Conservation (phyloP, 129 eudicot genomes). For the Lactuca sativa region DNA sequence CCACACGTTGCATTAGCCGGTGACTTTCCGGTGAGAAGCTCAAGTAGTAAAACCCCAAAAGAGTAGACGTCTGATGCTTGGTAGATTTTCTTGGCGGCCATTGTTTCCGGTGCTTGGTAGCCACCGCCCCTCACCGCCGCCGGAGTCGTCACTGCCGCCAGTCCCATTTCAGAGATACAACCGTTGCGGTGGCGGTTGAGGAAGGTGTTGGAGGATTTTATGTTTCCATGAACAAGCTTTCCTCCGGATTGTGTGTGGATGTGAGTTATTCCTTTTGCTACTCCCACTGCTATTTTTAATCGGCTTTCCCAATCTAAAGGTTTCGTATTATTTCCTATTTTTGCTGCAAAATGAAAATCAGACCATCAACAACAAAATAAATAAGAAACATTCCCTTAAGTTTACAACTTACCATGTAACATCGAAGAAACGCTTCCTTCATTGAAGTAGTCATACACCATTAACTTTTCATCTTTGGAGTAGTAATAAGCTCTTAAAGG, state of each 20-base stretch:
- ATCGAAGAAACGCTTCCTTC: constrained; percentile 74
- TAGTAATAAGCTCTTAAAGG: constrained; percentile 86
- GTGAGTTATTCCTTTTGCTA: constrained; percentile 81
- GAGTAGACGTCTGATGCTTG: constrained; percentile 82
- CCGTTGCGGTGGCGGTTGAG: constrained; percentile 58
- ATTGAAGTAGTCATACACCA: constrained; percentile 78
- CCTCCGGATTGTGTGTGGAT: constrained; percentile 68
- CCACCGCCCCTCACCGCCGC: constrained; percentile 42
- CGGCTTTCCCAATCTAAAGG: constrained; percentile 84
- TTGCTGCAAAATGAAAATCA: constrained; percentile 44
- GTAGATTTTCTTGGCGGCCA: constrained; percentile 51
- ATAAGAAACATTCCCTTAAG: not conserved
- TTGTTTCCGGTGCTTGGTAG: constrained; percentile 81
- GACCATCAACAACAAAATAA: not conserved
- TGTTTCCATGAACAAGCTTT: constrained; percentile 82
- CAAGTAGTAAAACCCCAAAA: constrained; percentile 80
- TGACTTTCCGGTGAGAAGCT: constrained; percentile 84
- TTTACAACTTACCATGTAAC: constrained; percentile 73
- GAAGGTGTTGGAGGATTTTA: constrained; percentile 82
- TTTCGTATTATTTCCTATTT: constrained; percentile 52
- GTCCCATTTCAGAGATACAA: constrained; percentile 67
- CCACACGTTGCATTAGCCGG: constrained; percentile 58
- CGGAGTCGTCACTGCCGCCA: constrained; percentile 52
- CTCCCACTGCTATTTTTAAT: constrained; percentile 64
- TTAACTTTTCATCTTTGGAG: constrained; percentile 92